Conservation (phyloP, 257 asterid genomes). For the Coffea canephora region DNA sequence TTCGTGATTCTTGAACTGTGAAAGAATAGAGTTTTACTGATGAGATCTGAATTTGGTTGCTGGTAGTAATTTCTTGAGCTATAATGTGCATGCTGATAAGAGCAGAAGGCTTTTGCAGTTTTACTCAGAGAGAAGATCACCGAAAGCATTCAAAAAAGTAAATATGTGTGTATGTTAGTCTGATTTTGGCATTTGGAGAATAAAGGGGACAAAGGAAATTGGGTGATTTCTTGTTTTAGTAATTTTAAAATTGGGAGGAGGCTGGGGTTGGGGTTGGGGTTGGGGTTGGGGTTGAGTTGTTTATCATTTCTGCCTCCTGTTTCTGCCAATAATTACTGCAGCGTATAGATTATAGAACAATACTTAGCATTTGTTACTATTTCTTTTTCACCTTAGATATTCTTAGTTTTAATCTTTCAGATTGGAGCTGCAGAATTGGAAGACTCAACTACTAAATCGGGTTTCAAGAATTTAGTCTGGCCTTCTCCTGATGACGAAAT, state of each 20-base stretch:
- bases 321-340: neutral
- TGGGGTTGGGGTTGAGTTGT: too few species aligned
- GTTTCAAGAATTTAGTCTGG: constrained; percentile 45
- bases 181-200: neutral
- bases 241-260: neutral
- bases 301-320: neutral
- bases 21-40: too few species aligned
- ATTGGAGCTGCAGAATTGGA: constrained; percentile 32
- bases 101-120: neutral
- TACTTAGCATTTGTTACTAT: neutral
- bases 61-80: neutral
- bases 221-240: neutral
- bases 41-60: neutral
- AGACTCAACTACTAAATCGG: constrained; percentile 32
- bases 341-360: neutral
- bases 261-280: too few species aligned
- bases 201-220: neutral
- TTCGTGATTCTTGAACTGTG: neutral
- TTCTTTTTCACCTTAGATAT: constrained; percentile 1
- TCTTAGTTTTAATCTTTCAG: constrained; percentile 36
- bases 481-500: constrained; percentile 73
- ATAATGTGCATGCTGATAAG: neutral
- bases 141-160: neutral
- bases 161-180: neutral
- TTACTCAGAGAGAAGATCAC: neutral